Conservation (phyloP, 176 grass and related monocot genomes). For the Canna indica region DNA sequence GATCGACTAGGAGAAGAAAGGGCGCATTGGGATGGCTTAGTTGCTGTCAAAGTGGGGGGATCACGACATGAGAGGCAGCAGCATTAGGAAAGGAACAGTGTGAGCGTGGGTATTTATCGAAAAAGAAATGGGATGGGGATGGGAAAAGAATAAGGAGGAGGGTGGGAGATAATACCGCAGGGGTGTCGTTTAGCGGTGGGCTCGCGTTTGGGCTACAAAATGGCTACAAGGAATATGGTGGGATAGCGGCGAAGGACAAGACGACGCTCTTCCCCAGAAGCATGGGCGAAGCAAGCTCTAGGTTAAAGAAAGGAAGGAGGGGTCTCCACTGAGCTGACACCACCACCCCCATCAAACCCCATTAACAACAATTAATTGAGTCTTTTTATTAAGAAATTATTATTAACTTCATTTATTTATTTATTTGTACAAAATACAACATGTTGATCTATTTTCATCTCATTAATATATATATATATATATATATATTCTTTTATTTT, state of each 20-base stretch:
- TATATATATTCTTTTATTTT: no score
- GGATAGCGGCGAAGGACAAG: slow-evolving; percentile 24
- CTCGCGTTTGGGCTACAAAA: slow-evolving; percentile 2
- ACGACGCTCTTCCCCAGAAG: slow-evolving; percentile 41
- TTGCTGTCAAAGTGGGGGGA: slow-evolving; percentile 9
- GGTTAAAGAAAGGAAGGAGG: no score
- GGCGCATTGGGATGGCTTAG: slow-evolving; percentile 21
- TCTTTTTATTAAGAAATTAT: no score
- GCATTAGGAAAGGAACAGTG: slow-evolving; percentile 18
- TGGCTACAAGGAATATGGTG: neutral
- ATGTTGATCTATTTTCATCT: no score
- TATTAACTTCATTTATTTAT: no score
- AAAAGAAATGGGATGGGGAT: slow-evolving; percentile 3
- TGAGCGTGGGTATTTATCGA: neutral
- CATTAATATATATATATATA: no score
- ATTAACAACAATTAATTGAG: neutral
- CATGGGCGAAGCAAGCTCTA: slow-evolving; percentile 44
- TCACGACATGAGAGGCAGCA: slow-evolving; percentile 32
- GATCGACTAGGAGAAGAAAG: neutral
- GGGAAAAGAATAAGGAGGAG: neutral
- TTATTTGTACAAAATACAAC: no score
- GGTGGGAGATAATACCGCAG: slow-evolving; percentile 20
- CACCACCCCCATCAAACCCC: neutral
- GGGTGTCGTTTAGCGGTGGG: slow-evolving; percentile 22
- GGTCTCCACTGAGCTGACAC: slow-evolving; percentile 6